phyloP scores from a whole-genome alignment of 2,329 filamentous ascomycete genomes.

The Passalora sequoiae region DNA sequence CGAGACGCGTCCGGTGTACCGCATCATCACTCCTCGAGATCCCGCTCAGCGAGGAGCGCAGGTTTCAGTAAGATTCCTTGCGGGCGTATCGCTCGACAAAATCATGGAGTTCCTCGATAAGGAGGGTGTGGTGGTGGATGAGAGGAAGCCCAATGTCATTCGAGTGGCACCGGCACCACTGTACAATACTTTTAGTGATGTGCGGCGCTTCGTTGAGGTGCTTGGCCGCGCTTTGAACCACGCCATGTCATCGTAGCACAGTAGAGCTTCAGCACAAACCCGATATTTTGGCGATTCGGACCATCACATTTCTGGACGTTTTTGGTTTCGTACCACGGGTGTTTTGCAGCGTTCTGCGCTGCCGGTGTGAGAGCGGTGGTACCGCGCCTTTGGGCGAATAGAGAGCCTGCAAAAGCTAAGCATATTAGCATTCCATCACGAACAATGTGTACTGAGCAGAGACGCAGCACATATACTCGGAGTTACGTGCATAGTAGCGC shows the following conservation, averaged over 20 bases:
- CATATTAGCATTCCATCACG: no score
- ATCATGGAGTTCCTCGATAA: slow-evolving; percentile 61
- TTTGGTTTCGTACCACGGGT: no score
- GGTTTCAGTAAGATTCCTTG: slow-evolving; percentile 64
- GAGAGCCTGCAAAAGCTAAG: no score
- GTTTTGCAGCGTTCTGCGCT: no score
- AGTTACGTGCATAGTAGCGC: no score
- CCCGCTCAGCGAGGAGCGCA: slow-evolving; percentile 69
- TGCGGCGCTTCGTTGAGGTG: slow-evolving; percentile 55
- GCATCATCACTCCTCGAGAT: slow-evolving; percentile 64
- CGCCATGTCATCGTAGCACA: background rate
- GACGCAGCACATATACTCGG: no score
- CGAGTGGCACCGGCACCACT: slow-evolving; percentile 76
- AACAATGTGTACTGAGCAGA: no score
- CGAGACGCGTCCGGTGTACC: slow-evolving; percentile 31
- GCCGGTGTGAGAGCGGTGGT: no score
- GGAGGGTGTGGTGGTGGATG: slow-evolving; percentile 70
- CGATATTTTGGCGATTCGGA: no score
- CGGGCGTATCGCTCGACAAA: slow-evolving; percentile 61
- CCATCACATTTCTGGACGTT: no score
- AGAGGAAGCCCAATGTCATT: slow-evolving; percentile 80
- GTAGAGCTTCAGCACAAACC: no score
- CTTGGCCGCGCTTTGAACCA: slow-evolving; percentile 48
- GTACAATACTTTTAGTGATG: slow-evolving; percentile 76
- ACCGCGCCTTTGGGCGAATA: no score